Base-by-base conservation (phyloP, 1,284 basidiomycete genomes). In the Takashimella koratensis region DNA sequence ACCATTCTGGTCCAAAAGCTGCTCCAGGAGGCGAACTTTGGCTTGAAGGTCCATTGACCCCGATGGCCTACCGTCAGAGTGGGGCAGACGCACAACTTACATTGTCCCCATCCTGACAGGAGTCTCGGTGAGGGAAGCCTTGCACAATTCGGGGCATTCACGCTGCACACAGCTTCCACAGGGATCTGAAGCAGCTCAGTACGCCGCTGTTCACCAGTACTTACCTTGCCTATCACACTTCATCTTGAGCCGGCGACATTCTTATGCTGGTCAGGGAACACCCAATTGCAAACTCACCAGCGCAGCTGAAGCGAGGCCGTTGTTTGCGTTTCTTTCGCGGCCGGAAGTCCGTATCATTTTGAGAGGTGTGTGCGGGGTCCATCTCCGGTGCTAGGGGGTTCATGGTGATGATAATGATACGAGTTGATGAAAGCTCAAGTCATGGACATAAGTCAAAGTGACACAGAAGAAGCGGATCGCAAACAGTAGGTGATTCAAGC, bases 81-180 rank as follows among this genome's bases (percentile, higher is more conserved):
- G n/a, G n/a, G n/a, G n/a, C n/a, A n/a, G n/a, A n/a, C n/a, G n/a
- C n/a, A n/a, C n/a, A n/a, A n/a, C n/a, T n/a, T n/a, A n/a, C n/a
- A n/a, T n/a, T n/a, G n/a, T n/a, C n/a, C n/a, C n/a, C n/a, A n/a
- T n/a, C n/a, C n/a, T n/a, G n/a, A n/a, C n/a, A n/a, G n/a, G n/a
- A n/a, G n/a, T n/a, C n/a, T n/a, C n/a, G n/a, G n/a, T n/a, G n/a
- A n/a, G n/a, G n/a, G n/a, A n/a, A n/a, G n/a, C n/a, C n/a, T n/a
- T 21, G 26, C 58, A 51, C 20, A 41, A 12, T 13, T 43, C 21
- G n/a, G 45, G 51, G 27, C 55, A 57, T 5, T 51, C 55, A 6
- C 58, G 46, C 21, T 54, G 51, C 11, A 19, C 20, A 27, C 57
- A 59, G 40, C 47, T 49, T 6, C 43, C 44, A 40, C 57, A 59